Evolutionary conservation across 331 rosid species (phyloP).

Genomic region (Quercus phellos): DNA sequence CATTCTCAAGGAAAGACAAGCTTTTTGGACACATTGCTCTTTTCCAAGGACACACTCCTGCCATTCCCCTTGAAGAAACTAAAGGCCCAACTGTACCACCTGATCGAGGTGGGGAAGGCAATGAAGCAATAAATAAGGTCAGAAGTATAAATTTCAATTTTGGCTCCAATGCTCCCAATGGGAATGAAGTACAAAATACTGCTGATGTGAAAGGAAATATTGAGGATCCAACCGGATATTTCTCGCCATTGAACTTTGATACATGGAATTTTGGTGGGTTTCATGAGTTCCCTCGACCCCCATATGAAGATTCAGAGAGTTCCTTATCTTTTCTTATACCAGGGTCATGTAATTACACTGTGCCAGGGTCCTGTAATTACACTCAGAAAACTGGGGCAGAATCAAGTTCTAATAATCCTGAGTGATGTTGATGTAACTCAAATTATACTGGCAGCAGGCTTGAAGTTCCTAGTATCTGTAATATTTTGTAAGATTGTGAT

Average conservation of each 20-base stretch:
- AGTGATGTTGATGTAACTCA: constrained; percentile 23
- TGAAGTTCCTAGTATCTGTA: constrained; percentile 26
- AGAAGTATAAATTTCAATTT: constrained; percentile 55
- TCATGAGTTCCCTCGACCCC: constrained; percentile 79
- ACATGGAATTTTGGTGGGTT: constrained; percentile 72
- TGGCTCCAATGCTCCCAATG: constrained; percentile 45
- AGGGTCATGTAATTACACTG: constrained; percentile 51
- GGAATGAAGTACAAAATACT: constrained; percentile 35
- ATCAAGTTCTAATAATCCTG: constrained; percentile 43
- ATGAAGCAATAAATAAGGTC: constrained; percentile 35
- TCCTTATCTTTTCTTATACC: constrained; percentile 69
- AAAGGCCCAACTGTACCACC: constrained; percentile 33
- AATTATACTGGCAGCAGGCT: neutral
- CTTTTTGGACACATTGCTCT: constrained; percentile 97
- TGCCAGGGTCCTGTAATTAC: constrained; percentile 60
- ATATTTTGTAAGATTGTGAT: neutral
- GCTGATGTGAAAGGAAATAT: constrained; percentile 56
- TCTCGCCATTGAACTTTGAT: constrained; percentile 76
- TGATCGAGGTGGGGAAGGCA: constrained; percentile 37
- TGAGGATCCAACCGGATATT: constrained; percentile 70
- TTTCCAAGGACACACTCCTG: constrained; percentile 98
- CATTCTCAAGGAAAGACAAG: constrained; percentile 99
- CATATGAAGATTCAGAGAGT: constrained; percentile 75
- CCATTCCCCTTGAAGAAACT: constrained; percentile 70
- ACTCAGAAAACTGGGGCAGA: constrained; percentile 56